Evolutionary conservation across 2,329 filamentous ascomycete genomes (phyloP).

Genomic region (Xylariomycetidae sp.): DNA sequence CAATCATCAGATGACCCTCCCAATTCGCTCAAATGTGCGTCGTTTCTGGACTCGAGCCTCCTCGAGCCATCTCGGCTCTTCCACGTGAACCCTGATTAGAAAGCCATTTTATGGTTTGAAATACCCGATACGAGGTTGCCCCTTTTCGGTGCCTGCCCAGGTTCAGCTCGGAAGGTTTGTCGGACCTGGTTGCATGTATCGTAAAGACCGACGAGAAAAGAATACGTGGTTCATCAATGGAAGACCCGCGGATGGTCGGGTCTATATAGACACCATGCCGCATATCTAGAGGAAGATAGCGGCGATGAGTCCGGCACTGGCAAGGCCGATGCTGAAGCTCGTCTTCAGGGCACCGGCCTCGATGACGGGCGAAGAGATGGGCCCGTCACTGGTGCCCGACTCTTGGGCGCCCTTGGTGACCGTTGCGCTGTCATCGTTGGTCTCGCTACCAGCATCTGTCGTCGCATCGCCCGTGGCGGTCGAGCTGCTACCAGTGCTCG

Average conservation of each 20-base stretch:
- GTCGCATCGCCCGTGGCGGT: slow-evolving; percentile 9
- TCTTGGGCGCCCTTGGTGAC: slow-evolving; percentile 7
- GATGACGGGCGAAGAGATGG: slow-evolving; percentile 9
- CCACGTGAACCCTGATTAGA: too few species aligned
- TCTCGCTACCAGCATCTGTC: neutral
- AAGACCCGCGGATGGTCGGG: neutral
- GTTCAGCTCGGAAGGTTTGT: too few species aligned
- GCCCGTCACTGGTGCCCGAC: slow-evolving; percentile 4
- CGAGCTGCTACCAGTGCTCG: slow-evolving; percentile 10
- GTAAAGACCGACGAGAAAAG: slow-evolving; percentile 18
- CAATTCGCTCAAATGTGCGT: too few species aligned
- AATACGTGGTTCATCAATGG: slow-evolving; percentile 15
- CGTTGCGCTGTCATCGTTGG: slow-evolving; percentile 4
- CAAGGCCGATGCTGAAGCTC: slow-evolving; percentile 17
- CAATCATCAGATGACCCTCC: too few species aligned
- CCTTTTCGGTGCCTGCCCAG: too few species aligned
- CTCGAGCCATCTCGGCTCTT: too few species aligned
- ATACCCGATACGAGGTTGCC: too few species aligned
- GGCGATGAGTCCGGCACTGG: slow-evolving; percentile 21
- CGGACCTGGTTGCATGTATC: slow-evolving; percentile 7
- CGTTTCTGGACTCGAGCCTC: too few species aligned
- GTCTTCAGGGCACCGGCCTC: slow-evolving; percentile 18
- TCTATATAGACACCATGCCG: neutral
- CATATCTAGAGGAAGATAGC: slow-evolving; percentile 21
- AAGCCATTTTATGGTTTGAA: too few species aligned